These are phyloP conservation scores for Polyporus arcularius DNA, from an alignment of 768 basidiomycete species.

Conservation along the genomic window DNA sequence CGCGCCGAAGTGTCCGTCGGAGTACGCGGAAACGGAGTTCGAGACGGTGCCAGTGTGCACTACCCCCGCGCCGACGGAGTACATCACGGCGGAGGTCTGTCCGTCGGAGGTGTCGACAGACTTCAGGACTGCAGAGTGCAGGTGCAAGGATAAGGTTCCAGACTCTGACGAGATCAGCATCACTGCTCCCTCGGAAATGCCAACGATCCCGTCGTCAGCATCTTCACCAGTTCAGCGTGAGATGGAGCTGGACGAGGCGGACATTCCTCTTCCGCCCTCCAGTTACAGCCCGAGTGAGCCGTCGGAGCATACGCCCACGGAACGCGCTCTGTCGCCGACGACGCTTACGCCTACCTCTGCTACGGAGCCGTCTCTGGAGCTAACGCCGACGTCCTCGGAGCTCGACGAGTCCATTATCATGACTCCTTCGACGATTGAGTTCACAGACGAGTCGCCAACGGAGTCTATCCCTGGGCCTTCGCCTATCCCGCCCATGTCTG, in stretches of 20 bases:
- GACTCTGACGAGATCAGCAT: conserved; percentile 24
- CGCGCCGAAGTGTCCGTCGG: conserved; percentile 33
- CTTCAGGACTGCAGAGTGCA: conserved; percentile 47
- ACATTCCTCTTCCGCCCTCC: conserved; percentile 46
- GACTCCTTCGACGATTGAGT: conserved; percentile 13
- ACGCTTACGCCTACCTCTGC: conserved; percentile 9
- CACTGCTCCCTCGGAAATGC: conserved; percentile 29
- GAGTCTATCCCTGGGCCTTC: conserved; percentile 29
- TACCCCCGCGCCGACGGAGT: conserved; percentile 43
- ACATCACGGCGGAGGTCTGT: conserved; percentile 52
- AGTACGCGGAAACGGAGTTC: conserved; percentile 45
- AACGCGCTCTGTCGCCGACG: conserved; percentile 9
- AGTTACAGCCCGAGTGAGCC: conserved; percentile 29
- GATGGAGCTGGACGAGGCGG: conserved; percentile 28
- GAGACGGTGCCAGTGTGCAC: conserved; percentile 43
- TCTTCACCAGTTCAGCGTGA: conserved; percentile 8
- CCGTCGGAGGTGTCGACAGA: conserved; percentile 46
- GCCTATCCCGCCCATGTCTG: conserved; percentile 28
- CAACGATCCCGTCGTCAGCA: conserved; percentile 32
- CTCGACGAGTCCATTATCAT: conserved; percentile 23
- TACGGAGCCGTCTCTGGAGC: conserved; percentile 30
- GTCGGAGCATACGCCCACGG: conserved; percentile 10
- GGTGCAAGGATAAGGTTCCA: conserved; percentile 22
- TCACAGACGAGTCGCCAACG: not conserved
- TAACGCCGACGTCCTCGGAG: conserved; percentile 26